phyloP scores from a whole-genome alignment of 73 alveolate species.

The Tetrahymena borealis region DNA sequence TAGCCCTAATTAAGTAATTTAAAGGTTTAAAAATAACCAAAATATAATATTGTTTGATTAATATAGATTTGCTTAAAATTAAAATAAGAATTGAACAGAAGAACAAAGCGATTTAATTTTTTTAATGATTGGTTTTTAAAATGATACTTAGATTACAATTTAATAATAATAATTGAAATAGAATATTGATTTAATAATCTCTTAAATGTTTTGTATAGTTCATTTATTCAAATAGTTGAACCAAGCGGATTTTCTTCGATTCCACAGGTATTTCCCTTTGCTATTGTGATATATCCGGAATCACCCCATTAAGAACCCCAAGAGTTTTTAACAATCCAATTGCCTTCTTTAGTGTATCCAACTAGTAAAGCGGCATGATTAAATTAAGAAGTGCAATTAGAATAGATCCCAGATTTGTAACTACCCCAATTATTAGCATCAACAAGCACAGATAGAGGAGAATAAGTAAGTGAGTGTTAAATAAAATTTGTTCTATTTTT shows the following conservation, averaged over 20 bases:
- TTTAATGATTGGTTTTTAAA: no score
- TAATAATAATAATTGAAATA: no score
- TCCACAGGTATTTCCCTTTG: conserved; percentile 17
- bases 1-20: no score
- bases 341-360: conserved; percentile 44
- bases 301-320: conserved; percentile 38
- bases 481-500: neutral
- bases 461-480: neutral
- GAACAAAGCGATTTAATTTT: no score
- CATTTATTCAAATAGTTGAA: neutral
- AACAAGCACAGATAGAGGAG: conserved; percentile 30
- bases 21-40: no score
- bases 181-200: no score
- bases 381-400: conserved; percentile 7
- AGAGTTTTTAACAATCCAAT: conserved; percentile 25
- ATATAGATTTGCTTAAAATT: no score
- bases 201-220: no score
- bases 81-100: no score
- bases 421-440: conserved; percentile 49
- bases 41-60: no score
- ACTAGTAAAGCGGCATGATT: conserved; percentile 73
- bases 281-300: conserved; percentile 5
- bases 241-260: neutral
- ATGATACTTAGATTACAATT: no score
- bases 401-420: conserved; percentile 46